Percentiles rank a stretch among this genome's conserved stretches.
phyloP scores from a whole-genome alignment of 139 green algal genomes.

The Micromonas pusilla region DNA sequence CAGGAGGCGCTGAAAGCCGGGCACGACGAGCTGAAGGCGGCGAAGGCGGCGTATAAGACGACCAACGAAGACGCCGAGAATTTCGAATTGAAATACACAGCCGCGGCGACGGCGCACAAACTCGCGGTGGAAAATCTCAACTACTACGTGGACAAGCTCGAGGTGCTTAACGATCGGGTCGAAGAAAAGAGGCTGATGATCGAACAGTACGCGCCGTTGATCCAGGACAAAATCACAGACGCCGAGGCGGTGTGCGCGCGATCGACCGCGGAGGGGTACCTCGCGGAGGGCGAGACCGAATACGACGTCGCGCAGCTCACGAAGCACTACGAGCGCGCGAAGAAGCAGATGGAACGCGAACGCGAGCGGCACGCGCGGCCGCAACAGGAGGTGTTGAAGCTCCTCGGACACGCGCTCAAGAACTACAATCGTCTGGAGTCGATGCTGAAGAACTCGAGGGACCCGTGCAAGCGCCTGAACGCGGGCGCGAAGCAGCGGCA shows the following conservation, averaged over 20 bases:
- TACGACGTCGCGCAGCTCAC: neutral
- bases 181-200: neutral
- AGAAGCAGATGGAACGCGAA: neutral
- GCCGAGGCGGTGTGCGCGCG: neutral
- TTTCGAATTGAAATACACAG: neutral
- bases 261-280: neutral
- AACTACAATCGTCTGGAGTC: neutral
- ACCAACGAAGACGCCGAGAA: neutral
- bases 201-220: neutral
- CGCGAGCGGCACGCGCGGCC: neutral
- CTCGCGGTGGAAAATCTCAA: too few species aligned
- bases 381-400: neutral
- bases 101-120: too few species aligned
- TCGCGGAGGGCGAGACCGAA: neutral
- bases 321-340: neutral
- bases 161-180: neutral
- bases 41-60: neutral
- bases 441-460: neutral
- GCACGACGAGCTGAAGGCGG: neutral
- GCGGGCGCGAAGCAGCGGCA: neutral
- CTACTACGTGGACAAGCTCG: neutral
- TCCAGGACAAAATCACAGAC: neutral
- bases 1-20: neutral
- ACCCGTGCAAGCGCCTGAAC: neutral
- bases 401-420: neutral